phyloP scores from a whole-genome alignment of 2,329 filamentous ascomycete species.

The Graphium sp. region DNA sequence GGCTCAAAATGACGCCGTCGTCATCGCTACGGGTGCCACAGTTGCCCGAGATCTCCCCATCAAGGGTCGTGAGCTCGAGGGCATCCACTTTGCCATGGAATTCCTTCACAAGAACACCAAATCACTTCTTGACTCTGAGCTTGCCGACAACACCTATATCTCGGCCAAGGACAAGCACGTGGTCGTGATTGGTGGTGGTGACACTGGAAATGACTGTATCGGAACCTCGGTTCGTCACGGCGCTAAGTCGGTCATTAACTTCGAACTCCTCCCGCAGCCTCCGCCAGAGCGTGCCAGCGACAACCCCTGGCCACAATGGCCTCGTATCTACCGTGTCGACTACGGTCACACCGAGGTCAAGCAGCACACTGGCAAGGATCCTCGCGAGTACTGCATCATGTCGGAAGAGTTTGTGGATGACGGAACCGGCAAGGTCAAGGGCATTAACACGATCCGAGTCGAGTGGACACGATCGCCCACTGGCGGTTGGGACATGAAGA shows the following conservation, averaged over 20 bases:
- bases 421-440: slow-evolving; percentile 73
- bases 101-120: slow-evolving; percentile 97
- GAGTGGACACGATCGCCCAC: slow-evolving; percentile 86
- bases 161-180: slow-evolving; percentile 93
- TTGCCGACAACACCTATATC: slow-evolving; percentile 73
- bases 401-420: slow-evolving; percentile 92
- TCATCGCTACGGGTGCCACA: slow-evolving; percentile 84
- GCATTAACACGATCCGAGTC: slow-evolving; percentile 88
- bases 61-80: slow-evolving; percentile 71
- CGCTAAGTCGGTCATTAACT: slow-evolving; percentile 91
- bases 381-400: slow-evolving; percentile 96
- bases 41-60: slow-evolving; percentile 87
- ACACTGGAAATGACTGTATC: slow-evolving; percentile 96
- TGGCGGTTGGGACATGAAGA: slow-evolving; percentile 98
- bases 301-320: slow-evolving; percentile 98
- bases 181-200: slow-evolving; percentile 91
- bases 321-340: slow-evolving; percentile 94
- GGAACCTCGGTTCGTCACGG: slow-evolving; percentile 91
- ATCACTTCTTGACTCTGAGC: slow-evolving; percentile 81
- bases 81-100: slow-evolving; percentile 93
- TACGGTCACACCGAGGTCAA: slow-evolving; percentile 94
- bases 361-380: slow-evolving; percentile 90
- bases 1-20: slow-evolving; percentile 61
- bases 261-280: slow-evolving; percentile 86
- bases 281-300: slow-evolving; percentile 78